Percentiles rank a stretch among this genome's conserved stretches.
phyloP scores from a whole-genome alignment of 768 basidiomycete species.

The Lentinula guzmanii region DNA sequence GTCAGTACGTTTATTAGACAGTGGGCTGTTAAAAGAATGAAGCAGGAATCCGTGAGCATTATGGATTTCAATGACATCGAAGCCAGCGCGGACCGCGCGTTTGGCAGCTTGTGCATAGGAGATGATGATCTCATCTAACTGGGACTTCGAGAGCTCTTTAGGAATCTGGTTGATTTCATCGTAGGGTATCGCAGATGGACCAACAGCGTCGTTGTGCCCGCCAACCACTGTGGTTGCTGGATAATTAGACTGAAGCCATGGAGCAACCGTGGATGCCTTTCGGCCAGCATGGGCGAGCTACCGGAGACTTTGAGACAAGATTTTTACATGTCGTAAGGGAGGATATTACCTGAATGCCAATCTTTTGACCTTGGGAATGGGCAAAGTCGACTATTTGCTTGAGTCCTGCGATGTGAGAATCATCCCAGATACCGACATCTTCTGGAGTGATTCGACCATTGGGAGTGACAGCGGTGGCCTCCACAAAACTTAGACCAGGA shows the following conservation, averaged over 20 bases:
- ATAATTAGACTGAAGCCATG: conserved; percentile 45
- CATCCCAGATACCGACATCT: conserved; percentile 60
- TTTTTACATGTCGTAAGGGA: conserved; percentile 24
- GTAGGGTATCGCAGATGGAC: conserved; percentile 46
- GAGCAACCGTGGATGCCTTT: conserved; percentile 61
- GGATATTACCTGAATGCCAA: conserved; percentile 53
- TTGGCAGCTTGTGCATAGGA: conserved; percentile 50
- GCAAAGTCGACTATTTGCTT: conserved; percentile 60
- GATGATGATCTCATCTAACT: conserved; percentile 49
- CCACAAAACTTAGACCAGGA: conserved; percentile 54
- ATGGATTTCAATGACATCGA: conserved; percentile 60
- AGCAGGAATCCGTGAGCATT: conserved; percentile 60
- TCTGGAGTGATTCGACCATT: conserved; percentile 62
- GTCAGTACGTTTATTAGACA: conserved; percentile 57
- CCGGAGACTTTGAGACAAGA: conserved; percentile 4
- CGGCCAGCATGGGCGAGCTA: conserved; percentile 66
- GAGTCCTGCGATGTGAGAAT: conserved; percentile 43
- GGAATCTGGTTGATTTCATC: conserved; percentile 41
- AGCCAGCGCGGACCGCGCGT: conserved; percentile 52
- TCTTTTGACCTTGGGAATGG: conserved; percentile 60
- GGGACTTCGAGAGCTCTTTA: conserved; percentile 47
- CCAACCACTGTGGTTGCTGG: conserved; percentile 29
- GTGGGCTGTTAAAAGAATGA: conserved; percentile 52
- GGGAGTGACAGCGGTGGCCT: conserved; percentile 57
- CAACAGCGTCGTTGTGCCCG: conserved; percentile 53